These are phyloP conservation scores for Corymbia maculata DNA, from an alignment of 345 rosid genomes.

Conservation along the genomic window DNA sequence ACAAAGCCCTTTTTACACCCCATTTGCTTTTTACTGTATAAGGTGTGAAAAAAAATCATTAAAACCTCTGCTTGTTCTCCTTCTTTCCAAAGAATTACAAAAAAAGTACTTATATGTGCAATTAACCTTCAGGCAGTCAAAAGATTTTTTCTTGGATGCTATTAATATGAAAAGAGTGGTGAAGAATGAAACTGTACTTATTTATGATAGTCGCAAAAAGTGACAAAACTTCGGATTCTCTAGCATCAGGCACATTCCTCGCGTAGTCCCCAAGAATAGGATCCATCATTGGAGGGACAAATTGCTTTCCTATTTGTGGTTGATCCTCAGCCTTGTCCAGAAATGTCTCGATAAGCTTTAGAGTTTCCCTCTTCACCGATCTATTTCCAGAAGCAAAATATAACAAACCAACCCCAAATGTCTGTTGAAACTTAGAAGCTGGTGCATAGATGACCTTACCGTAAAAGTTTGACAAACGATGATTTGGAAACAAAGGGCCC, in stretches of 20 bases:
- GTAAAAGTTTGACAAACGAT: conserved; percentile 81
- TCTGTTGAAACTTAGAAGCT: neutral
- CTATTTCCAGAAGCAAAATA: conserved; percentile 27
- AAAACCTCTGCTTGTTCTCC: neutral
- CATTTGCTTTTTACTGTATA: neutral
- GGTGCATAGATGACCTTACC: conserved; percentile 30
- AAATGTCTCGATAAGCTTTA: conserved; percentile 95
- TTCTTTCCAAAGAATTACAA: neutral
- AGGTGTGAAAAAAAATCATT: neutral
- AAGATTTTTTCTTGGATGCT: neutral
- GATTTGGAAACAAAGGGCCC: conserved; percentile 89
- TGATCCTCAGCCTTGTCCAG: conserved; percentile 99
- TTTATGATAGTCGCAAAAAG: conserved; percentile 97
- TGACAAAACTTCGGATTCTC: conserved; percentile 97
- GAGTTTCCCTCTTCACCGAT: conserved; percentile 96
- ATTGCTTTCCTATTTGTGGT: conserved; percentile 94
- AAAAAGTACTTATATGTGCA: neutral
- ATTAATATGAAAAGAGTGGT: neutral
- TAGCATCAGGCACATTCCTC: conserved; percentile 97
- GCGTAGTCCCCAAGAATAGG: conserved; percentile 97
- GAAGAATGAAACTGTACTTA: conserved; percentile 42
- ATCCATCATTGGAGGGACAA: conserved; percentile 99
- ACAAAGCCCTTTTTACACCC: neutral
- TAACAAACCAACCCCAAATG: neutral
- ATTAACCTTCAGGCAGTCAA: neutral